Percentiles rank a stretch among this genome's conserved stretches.
Evolutionary conservation across 306 rosid genomes (phyloP).

Genomic region (Neltuma alba): DNA sequence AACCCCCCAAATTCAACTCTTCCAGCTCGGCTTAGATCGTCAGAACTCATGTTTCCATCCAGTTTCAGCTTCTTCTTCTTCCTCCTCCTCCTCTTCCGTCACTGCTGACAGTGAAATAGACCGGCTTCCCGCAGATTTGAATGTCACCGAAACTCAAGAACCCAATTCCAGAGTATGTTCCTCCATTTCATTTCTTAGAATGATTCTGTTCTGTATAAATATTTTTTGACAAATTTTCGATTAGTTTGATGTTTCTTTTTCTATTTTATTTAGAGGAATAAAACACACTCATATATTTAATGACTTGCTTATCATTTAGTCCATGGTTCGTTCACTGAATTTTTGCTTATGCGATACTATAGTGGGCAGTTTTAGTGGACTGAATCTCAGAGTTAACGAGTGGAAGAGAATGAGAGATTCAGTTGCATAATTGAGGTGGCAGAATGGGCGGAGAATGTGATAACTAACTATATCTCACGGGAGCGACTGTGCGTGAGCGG

Average conservation of each 20-base stretch:
- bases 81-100: constrained; percentile 47
- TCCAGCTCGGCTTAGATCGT: constrained; percentile 29
- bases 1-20: constrained; percentile 44
- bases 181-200: background rate
- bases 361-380: background rate
- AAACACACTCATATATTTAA: background rate
- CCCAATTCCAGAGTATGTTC: constrained; percentile 72
- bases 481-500: background rate
- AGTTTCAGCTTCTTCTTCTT: constrained; percentile 57
- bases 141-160: constrained; percentile 62
- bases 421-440: background rate
- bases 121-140: constrained; percentile 65
- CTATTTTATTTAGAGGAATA: background rate
- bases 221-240: background rate
- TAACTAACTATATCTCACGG: background rate
- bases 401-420: background rate
- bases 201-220: background rate
- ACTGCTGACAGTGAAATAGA: constrained; percentile 46
- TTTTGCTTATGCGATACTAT: background rate
- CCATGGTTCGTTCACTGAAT: constrained; percentile 16
- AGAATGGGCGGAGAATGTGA: background rate
- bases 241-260: background rate
- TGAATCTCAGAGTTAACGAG: background rate
- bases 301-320: background rate
- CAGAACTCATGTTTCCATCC: constrained; percentile 39